phyloP scores from a whole-genome alignment of 345 rosid genomes.

The Nasturtium officinale region DNA sequence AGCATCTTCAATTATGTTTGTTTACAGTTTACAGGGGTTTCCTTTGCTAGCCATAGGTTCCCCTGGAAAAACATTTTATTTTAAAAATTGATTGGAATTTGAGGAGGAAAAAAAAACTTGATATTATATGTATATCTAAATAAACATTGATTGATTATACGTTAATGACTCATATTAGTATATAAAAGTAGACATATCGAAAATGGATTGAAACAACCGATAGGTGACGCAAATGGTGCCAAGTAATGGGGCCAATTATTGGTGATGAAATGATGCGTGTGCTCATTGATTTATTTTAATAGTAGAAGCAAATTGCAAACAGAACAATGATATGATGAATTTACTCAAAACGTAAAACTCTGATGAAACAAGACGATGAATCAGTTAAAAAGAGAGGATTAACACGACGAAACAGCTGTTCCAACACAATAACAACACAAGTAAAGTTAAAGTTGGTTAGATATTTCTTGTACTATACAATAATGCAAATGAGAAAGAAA shows the following conservation, averaged over 20 bases:
- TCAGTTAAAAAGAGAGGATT: constrained; percentile 12
- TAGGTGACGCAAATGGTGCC: constrained; percentile 33
- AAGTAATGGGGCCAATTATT: constrained; percentile 17
- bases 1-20: constrained; percentile 6
- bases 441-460: not conserved
- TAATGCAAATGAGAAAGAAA: not conserved
- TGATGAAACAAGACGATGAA: constrained; percentile 15
- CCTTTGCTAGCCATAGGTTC: not conserved
- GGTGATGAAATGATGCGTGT: constrained; percentile 26
- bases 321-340: not conserved
- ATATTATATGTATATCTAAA: not conserved
- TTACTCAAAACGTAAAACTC: constrained; percentile 4
- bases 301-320: constrained; percentile 4
- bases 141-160: not conserved
- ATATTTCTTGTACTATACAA: not conserved
- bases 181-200: not conserved
- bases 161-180: not conserved
- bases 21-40: too few relatives aligned
- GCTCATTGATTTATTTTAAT: not conserved
- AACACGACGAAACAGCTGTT: constrained; percentile 36
- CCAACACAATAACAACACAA: constrained; percentile 21
- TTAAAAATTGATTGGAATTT: not conserved
- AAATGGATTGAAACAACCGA: constrained; percentile 10
- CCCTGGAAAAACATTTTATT: not conserved
- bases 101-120: not conserved